Percentiles rank a stretch among this genome's conserved stretches.
Conservation (phyloP, 2,329 filamentous ascomycete genomes). For the Septoria linicola region DNA sequence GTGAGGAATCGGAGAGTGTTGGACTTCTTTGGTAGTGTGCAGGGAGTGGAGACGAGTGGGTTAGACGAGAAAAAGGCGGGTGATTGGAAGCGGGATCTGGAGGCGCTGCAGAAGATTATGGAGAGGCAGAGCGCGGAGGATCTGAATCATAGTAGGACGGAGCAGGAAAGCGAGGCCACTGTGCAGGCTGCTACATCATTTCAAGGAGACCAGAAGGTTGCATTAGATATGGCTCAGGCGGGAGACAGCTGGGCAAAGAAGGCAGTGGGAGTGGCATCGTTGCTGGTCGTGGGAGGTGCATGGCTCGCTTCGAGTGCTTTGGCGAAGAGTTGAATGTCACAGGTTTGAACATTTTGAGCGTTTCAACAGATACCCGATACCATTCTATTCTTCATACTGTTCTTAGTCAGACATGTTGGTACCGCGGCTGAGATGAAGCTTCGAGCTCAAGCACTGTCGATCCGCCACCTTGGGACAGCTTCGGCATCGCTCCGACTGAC, state of each 20-base stretch:
- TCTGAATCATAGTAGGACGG: constrained; percentile 11
- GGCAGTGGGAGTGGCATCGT: constrained; percentile 40
- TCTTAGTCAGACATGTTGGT: too few relatives aligned
- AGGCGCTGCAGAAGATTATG: constrained; percentile 65
- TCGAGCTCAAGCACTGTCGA: too few relatives aligned
- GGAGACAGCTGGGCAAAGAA: constrained; percentile 45
- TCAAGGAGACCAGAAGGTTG: constrained; percentile 3
- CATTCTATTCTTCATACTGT: too few relatives aligned
- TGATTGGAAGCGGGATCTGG: constrained; percentile 65
- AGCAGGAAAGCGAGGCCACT: constrained; percentile 11
- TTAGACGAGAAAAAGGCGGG: constrained; percentile 46
- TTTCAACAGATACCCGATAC: constrained; percentile 5
- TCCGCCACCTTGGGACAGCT: too few relatives aligned
- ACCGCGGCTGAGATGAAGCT: too few relatives aligned
- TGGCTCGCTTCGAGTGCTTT: constrained; percentile 36
- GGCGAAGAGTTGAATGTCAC: constrained; percentile 8
- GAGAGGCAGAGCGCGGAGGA: constrained; percentile 49
- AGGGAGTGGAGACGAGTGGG: constrained; percentile 79
- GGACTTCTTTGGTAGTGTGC: constrained; percentile 97
- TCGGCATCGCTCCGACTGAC: too few relatives aligned
- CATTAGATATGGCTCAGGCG: constrained; percentile 36
- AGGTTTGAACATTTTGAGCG: background rate
- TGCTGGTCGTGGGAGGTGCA: constrained; percentile 42
- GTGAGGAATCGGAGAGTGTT: constrained; percentile 81
- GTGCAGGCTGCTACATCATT: constrained; percentile 9